Base-by-base conservation (phyloP, 1,284 basidiomycete species). In the Vanrija sp. region DNA sequence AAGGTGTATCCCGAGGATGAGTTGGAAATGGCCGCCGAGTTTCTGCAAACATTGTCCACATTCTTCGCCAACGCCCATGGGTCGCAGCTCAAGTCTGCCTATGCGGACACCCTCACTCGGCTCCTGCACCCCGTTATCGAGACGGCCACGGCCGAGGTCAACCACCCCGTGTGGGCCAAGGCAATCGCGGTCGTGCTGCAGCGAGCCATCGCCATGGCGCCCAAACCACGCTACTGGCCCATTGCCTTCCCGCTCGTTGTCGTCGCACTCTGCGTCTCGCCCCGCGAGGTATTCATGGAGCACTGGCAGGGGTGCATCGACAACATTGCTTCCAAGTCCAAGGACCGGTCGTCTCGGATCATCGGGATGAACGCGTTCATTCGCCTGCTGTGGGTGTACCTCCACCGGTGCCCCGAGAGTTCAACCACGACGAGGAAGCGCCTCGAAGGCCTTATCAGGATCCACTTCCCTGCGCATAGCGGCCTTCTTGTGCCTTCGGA, bases 121-220 rank as follows among this genome's bases (percentile, higher is more conserved):
- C 73, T 97, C 14, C 73, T 98, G 43, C 89, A 96, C 75, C 89
- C 90, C 0, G 90, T 97, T 38, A 88, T 88, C 54, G 90, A 93
- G 85, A 92, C 88, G 23, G 94, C 92, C 0, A 92, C 95, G 71
- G 94, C 91, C 1, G 94, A 98, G 77, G 90, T 95, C 45, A 96
- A 97, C 66, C 89, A 96, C 71, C 94, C 94, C 0, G 82, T 87
- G 52, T 98, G 94, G 94, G 87, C 85, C 2, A 91, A 90, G 69
- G 92, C 92, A 0, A 87, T 96, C 44, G 87, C 92, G 60, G 78
- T 84, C 6, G 89, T 98, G 41, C 85, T 87, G 67, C 86, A 88
- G 1, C 87, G 88, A 64, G 90, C 92, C 5, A 81, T 83, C 52
- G 87, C 88, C 50, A 94, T 97, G 88, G 84, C 87, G 69, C 77